Evolutionary conservation across 2,329 filamentous ascomycete species (phyloP).

Genomic region (Trichoderma atrobrunneum): DNA sequence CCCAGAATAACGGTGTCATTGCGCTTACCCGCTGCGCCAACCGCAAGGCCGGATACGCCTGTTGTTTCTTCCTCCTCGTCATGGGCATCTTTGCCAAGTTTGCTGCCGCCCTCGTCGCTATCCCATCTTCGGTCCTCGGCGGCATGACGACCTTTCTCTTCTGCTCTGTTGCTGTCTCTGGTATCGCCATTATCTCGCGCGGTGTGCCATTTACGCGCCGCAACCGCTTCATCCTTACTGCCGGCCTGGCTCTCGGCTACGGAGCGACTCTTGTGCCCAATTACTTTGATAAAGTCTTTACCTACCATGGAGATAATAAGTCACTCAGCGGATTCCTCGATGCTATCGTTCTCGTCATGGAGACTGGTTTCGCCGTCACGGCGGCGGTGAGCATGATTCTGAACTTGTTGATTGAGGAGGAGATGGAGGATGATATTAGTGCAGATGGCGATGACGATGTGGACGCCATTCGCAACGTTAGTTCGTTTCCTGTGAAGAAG

Average conservation of each 20-base stretch:
- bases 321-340: constrained; percentile 71
- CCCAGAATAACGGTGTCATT: constrained; percentile 83
- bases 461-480: constrained; percentile 14
- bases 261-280: constrained; percentile 63
- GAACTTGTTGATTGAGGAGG: constrained; percentile 70
- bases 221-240: constrained; percentile 78
- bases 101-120: constrained; percentile 73
- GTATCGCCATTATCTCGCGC: constrained; percentile 70
- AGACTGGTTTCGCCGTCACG: constrained; percentile 72
- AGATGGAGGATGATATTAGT: constrained; percentile 60
- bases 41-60: constrained; percentile 74
- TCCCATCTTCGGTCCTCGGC: constrained; percentile 64
- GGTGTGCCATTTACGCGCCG: constrained; percentile 72
- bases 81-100: constrained; percentile 85
- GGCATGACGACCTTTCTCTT: constrained; percentile 82
- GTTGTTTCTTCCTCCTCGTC: constrained; percentile 71
- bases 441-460: constrained; percentile 23
- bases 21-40: constrained; percentile 79
- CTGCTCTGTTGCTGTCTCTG: constrained; percentile 70
- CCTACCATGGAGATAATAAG: constrained; percentile 65
- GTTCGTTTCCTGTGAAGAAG: constrained; percentile 20
- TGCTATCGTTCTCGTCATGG: constrained; percentile 69
- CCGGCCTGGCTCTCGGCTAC: constrained; percentile 69
- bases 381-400: constrained; percentile 70
- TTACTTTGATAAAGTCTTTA: constrained; percentile 71